phyloP scores from a whole-genome alignment of 2,329 filamentous ascomycete species.

The Penicillium sp. region DNA sequence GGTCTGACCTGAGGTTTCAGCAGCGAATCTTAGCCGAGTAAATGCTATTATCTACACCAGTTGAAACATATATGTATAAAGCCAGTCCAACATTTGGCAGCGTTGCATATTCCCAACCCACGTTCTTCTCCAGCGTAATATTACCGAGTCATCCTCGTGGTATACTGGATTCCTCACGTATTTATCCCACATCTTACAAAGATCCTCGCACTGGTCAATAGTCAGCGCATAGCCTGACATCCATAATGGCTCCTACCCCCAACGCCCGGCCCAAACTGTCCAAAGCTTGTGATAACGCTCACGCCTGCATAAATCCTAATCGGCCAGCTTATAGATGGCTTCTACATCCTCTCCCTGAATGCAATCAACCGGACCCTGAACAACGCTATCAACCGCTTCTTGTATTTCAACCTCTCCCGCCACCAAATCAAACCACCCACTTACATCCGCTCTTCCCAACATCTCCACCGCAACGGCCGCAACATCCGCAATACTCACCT shows the following conservation, averaged over 20 bases:
- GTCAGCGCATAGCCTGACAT: constrained; percentile 7
- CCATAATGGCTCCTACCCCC: constrained; percentile 6
- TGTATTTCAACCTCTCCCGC: neutral
- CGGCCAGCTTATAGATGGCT: too few relatives aligned
- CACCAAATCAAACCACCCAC: neutral
- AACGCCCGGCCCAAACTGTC: constrained; percentile 13
- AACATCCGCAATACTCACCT: neutral
- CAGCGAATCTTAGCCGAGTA: constrained; percentile 20
- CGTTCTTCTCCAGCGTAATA: neutral
- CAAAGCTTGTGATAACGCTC: too few relatives aligned
- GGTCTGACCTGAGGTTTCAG: too few relatives aligned
- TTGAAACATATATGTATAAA: too few relatives aligned
- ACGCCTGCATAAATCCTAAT: neutral
- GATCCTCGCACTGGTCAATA: neutral
- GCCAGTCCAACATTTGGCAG: too few relatives aligned
- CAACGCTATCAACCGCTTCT: neutral
- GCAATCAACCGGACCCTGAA: neutral
- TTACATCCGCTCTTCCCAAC: neutral
- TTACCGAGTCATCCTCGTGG: constrained; percentile 5
- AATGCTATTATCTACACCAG: too few relatives aligned
- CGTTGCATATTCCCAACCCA: too few relatives aligned
- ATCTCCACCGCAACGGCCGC: neutral
- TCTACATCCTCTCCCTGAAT: neutral
- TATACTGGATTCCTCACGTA: neutral
- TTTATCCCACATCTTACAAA: constrained; percentile 1